Percentiles rank a stretch among this genome's conserved stretches.
These are phyloP conservation scores for Luzula sylvatica DNA, from an alignment of 176 grass and related monocot genomes.

Conservation along the genomic window DNA sequence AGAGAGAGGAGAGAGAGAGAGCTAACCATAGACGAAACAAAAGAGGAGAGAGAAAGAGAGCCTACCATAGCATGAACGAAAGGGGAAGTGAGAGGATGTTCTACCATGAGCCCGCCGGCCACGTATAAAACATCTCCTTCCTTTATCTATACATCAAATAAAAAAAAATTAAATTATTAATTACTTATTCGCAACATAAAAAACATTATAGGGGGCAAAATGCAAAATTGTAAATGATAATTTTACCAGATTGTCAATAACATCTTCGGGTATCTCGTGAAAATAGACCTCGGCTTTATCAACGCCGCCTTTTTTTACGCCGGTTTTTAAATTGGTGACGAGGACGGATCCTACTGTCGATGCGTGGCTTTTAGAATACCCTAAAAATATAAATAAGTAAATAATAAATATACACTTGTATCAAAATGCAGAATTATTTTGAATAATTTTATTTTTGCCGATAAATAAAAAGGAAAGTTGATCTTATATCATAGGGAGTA, in stretches of 20 bases:
- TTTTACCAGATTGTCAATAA: constrained; percentile 78
- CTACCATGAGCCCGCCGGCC: constrained; percentile 82
- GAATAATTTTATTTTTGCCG: no score
- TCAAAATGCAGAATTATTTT: no score
- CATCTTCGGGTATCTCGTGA: constrained; percentile 76
- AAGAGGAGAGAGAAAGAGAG: constrained; percentile 4
- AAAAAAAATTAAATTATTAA: constrained; percentile 7
- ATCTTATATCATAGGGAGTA: no score
- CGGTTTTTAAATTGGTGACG: constrained; percentile 82
- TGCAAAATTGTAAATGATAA: not conserved
- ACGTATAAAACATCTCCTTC: constrained; percentile 90
- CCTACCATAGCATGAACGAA: constrained; percentile 91
- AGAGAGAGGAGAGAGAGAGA: constrained; percentile 6
- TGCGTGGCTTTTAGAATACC: constrained; percentile 86
- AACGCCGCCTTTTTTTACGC: constrained; percentile 61
- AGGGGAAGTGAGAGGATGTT: constrained; percentile 83
- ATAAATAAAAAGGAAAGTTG: no score
- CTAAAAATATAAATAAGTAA: constrained; percentile 25
- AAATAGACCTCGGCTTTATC: constrained; percentile 97
- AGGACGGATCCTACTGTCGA: constrained; percentile 83
- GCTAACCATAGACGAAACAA: constrained; percentile 11
- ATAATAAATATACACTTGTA: not conserved
- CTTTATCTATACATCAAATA: constrained; percentile 45
- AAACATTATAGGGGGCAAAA: not conserved
- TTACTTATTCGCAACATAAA: not conserved